These are phyloP conservation scores for Diplogelasinospora grovesii DNA, from an alignment of 495 filamentous ascomycete species.

Conservation along the genomic window DNA sequence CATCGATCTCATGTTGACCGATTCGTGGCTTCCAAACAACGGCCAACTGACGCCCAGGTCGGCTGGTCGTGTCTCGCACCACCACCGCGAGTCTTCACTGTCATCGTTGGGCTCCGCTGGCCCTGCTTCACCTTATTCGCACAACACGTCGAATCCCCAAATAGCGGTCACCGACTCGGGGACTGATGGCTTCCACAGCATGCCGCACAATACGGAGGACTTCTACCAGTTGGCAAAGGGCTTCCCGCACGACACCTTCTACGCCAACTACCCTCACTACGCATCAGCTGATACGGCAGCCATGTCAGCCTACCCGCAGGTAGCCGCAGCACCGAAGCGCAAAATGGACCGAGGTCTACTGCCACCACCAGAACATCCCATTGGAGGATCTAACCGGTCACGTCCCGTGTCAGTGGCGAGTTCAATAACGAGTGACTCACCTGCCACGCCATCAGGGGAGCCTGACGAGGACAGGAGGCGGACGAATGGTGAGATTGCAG, in stretches of 20 bases:
- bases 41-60: conserved; percentile 37
- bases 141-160: conserved; percentile 46
- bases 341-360: conserved; percentile 31
- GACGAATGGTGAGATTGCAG: conserved; percentile 40
- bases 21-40: conserved; percentile 30
- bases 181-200: conserved; percentile 31
- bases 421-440: conserved; percentile 47
- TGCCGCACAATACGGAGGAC: conserved; percentile 29
- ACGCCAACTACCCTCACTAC: conserved; percentile 25
- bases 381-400: conserved; percentile 28
- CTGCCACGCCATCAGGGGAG: conserved; percentile 45
- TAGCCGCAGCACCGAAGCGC: conserved; percentile 25
- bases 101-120: conserved; percentile 51
- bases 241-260: conserved; percentile 26
- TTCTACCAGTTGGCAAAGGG: conserved; percentile 37
- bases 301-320: conserved; percentile 20
- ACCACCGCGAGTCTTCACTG: conserved; percentile 49
- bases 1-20: conserved; percentile 38
- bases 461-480: conserved; percentile 40
- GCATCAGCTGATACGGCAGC: conserved; percentile 12
- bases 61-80: conserved; percentile 36
- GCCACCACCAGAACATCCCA: conserved; percentile 29
- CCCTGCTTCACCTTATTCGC: conserved; percentile 47
- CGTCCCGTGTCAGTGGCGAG: conserved; percentile 44
- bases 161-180: conserved; percentile 41